Evolutionary conservation across 1,284 basidiomycete species (phyloP).

Genomic region (Melampsora americana): DNA sequence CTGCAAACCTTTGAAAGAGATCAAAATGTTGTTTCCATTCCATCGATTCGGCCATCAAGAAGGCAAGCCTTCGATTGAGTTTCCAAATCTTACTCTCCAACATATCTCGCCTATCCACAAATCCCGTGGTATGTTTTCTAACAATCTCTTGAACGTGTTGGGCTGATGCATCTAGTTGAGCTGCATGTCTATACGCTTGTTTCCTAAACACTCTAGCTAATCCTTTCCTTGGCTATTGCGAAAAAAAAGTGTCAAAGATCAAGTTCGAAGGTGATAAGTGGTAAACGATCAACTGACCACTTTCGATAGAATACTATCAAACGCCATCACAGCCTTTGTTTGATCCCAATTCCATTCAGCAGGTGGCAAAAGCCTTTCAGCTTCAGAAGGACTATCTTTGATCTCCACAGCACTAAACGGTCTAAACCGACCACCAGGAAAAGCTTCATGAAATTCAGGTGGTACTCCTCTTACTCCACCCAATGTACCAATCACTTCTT

Average conservation of each 20-base stretch:
- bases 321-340: slow-evolving; percentile 10
- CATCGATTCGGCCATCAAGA: slow-evolving; percentile 42
- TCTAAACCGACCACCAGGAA: slow-evolving; percentile 70
- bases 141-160: slow-evolving; percentile 48
- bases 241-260: not conserved
- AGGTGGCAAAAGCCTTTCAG: slow-evolving; percentile 38
- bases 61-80: slow-evolving; percentile 38
- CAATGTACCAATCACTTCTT: slow-evolving; percentile 67
- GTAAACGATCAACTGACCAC: not conserved
- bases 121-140: slow-evolving; percentile 46
- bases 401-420: slow-evolving; percentile 52
- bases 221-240: slow-evolving; percentile 22
- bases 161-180: slow-evolving; percentile 44
- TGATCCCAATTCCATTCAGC: slow-evolving; percentile 44
- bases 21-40: slow-evolving; percentile 45
- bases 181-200: slow-evolving; percentile 44
- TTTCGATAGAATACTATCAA: slow-evolving; percentile 38
- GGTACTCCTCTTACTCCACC: slow-evolving; percentile 51
- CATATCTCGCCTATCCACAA: slow-evolving; percentile 49
- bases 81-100: slow-evolving; percentile 45
- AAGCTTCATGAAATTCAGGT: slow-evolving; percentile 85
- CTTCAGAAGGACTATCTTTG: slow-evolving; percentile 31
- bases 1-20: slow-evolving; percentile 45
- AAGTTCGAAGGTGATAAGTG: not conserved
- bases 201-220: slow-evolving; percentile 29